Conservation (phyloP, 2,329 filamentous ascomycete genomes). For the Fusarium pseudonygamai region DNA sequence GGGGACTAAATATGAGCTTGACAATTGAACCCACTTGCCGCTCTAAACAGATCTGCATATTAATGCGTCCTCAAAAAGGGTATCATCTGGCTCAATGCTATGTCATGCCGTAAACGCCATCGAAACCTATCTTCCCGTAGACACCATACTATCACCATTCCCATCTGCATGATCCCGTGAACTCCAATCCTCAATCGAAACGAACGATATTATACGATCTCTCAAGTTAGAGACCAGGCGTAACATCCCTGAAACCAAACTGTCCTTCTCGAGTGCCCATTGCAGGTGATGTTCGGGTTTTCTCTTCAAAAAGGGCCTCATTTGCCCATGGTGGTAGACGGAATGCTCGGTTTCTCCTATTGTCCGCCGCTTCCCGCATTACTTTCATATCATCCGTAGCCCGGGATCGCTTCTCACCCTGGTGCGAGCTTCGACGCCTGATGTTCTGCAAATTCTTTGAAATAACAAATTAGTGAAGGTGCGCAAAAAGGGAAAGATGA, state of each 20-base stretch:
- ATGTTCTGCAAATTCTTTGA: slow-evolving; percentile 49
- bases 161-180: slow-evolving; percentile 1
- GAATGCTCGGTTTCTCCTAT: slow-evolving; percentile 37
- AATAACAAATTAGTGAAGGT: slow-evolving; percentile 15
- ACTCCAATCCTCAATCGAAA: slow-evolving; percentile 3
- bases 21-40: not conserved
- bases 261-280: slow-evolving; percentile 10
- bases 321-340: slow-evolving; percentile 48
- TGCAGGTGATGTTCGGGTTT: slow-evolving; percentile 19
- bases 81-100: slow-evolving; percentile 30
- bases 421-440: slow-evolving; percentile 29
- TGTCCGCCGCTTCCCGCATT: slow-evolving; percentile 48
- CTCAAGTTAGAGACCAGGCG: not conserved
- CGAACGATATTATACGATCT: not conserved
- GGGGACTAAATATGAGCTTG: not conserved
- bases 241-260: not conserved
- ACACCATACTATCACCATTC: not conserved
- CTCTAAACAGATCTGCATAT: not conserved
- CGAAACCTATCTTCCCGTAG: not conserved
- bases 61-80: slow-evolving; percentile 25
- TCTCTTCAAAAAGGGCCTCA: slow-evolving; percentile 39
- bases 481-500: not conserved
- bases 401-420: slow-evolving; percentile 11
- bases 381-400: slow-evolving; percentile 46
- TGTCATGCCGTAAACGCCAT: slow-evolving; percentile 32